A percentile compares a stretch with the other conserved stretches of the same genome.
These are phyloP conservation scores for Fusarium sarcochroum DNA, from an alignment of 2,329 filamentous ascomycete species.

Conservation along the genomic window DNA sequence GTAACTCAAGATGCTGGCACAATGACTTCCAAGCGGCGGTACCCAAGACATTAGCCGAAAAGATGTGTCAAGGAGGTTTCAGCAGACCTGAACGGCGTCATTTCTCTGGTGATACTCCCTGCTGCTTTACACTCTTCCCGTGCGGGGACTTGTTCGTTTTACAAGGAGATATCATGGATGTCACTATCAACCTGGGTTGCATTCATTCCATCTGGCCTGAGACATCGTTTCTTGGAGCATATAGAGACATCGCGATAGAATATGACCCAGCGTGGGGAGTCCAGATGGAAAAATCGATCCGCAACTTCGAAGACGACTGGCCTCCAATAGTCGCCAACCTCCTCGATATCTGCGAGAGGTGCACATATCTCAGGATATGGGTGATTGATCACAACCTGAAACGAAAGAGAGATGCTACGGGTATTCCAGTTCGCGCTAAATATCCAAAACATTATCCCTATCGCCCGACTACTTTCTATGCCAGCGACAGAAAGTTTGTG, in stretches of 20 bases:
- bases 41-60: neutral
- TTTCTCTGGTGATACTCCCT: neutral
- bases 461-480: too few species aligned
- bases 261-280: neutral
- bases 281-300: accelerated
- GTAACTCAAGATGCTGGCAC: too few species aligned
- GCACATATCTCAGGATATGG: too few species aligned
- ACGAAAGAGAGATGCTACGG: too few species aligned
- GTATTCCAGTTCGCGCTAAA: too few species aligned
- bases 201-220: too few species aligned
- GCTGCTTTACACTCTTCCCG: neutral
- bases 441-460: too few species aligned
- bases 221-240: neutral
- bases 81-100: neutral
- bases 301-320: too few species aligned
- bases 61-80: neutral
- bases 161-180: neutral
- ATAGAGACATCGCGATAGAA: neutral
- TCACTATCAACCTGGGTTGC: too few species aligned
- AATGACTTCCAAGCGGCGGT: accelerated
- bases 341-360: too few species aligned
- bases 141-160: neutral
- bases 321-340: too few species aligned
- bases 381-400: too few species aligned
- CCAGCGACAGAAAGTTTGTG: neutral